phyloP scores from a whole-genome alignment of 164 flowering plant species.

The Paratinospora sagittata region DNA sequence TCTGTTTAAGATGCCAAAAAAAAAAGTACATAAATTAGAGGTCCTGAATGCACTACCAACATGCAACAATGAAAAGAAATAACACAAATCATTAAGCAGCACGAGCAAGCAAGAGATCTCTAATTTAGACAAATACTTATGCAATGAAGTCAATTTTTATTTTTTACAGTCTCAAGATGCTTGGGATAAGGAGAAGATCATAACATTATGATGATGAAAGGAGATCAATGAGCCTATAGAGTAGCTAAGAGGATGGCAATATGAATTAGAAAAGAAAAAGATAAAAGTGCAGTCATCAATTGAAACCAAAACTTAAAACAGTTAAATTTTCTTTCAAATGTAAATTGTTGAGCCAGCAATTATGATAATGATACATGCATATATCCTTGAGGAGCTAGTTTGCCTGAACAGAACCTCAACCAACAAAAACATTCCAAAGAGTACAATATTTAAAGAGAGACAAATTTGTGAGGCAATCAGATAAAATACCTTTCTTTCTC shows the following conservation, averaged over 20 bases:
- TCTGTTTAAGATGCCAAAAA: too few relatives aligned
- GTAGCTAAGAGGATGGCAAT: background rate
- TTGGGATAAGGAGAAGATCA: too few relatives aligned
- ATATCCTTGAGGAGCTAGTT: background rate
- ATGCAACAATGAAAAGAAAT: too few relatives aligned
- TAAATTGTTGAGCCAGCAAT: background rate
- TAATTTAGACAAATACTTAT: too few relatives aligned
- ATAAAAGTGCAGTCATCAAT: background rate
- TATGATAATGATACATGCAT: background rate
- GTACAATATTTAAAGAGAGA: background rate
- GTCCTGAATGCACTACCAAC: too few relatives aligned
- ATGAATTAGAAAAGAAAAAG: background rate
- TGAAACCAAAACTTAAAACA: background rate
- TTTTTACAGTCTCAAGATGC: too few relatives aligned
- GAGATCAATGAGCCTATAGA: background rate
- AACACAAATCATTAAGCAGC: too few relatives aligned
- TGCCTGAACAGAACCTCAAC: background rate
- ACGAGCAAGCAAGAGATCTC: too few relatives aligned
- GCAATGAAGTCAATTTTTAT: too few relatives aligned
- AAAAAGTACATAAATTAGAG: too few relatives aligned
- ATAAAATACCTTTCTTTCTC: background rate
- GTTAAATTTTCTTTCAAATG: background rate
- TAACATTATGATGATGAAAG: too few relatives aligned
- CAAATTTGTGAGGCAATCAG: background rate
- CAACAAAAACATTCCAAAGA: background rate